Conservation (phyloP, 192 early-diverging fungal species). For the Phlyctochytrium bullatum region DNA sequence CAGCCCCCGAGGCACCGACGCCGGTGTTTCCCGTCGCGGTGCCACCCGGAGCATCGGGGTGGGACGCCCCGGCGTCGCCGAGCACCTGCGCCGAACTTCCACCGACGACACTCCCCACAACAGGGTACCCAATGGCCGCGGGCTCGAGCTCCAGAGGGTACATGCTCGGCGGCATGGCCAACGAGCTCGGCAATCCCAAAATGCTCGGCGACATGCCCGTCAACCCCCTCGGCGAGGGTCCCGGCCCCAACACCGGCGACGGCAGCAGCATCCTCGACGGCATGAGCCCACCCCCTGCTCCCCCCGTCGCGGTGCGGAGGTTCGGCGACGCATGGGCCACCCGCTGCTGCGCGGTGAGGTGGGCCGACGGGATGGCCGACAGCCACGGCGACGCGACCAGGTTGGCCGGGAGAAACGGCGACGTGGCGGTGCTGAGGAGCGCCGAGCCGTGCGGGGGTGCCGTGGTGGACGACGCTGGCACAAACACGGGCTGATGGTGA, state of each 20-base stretch:
- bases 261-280: conserved; percentile 24
- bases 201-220: conserved; percentile 12
- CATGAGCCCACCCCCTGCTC: conserved; percentile 16
- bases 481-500: no score
- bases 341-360: not conserved
- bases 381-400: not conserved
- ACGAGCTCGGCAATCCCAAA: not conserved
- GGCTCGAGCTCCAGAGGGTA: not conserved
- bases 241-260: not conserved
- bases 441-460: no score
- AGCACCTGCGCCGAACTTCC: not conserved
- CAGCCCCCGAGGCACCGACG: not conserved
- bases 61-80: not conserved
- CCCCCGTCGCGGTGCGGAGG: no score
- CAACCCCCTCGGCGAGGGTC: not conserved
- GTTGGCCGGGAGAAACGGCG: not conserved
- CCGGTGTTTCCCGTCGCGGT: not conserved
- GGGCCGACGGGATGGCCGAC: not conserved
- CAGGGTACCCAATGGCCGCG: not conserved
- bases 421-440: no score
- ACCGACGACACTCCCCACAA: no score
- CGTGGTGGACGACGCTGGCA: no score
- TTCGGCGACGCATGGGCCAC: not conserved
- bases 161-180: not conserved
- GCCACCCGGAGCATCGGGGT: not conserved